Base-by-base conservation (phyloP, 2,329 filamentous ascomycete species). In the Fusarium sterilihyphosum region DNA sequence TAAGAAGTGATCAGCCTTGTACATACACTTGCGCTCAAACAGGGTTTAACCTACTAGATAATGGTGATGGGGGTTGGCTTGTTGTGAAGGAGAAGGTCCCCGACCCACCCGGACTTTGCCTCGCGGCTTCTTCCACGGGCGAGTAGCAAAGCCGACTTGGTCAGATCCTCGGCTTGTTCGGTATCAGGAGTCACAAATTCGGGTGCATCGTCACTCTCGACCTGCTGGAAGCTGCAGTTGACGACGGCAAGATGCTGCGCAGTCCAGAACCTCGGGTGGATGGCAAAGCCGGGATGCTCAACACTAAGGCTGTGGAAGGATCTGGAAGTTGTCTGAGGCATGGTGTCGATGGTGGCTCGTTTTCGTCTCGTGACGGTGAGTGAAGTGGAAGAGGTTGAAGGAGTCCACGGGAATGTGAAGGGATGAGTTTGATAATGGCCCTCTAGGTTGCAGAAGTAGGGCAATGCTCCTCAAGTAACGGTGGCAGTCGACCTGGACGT, bases 141-240 rank as follows among this genome's bases (percentile, higher is more conserved):
- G 7, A 50, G 29, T 4, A 0, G 8, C 22, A 5, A n/a, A 4
- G 47, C 47, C 10, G 3, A 33, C 20, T 18, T 3, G 0, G 29
- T 12, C 7, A 50, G 4, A 0, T 6, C 5, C 3, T 31, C 5
- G 22, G 20, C 47, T 13, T 29, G 13, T 18, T 18, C 4, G 2
- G 47, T 50, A 18, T 31, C 20, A 50, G 3, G 7, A 12, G 7
- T 8, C 14, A n/a, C 47, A 6, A 0, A 12, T 12, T 31, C 22
- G 3, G 4, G 16, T 24, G 4, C 4, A 13, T 50, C 22, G 16
- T 24, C 47, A 3, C 6, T 12, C 6, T 50, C 47, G 22, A 50
- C 29, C 16, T 18, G 47, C 47, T n/a, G 29, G 29, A 50, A 50
- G 20, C 0, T 33, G 29, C 47, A 50, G 16, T 33, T 50, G 2